phyloP scores from a whole-genome alignment of 495 filamentous ascomycete species.

The Clohesyomyces aquaticus region DNA sequence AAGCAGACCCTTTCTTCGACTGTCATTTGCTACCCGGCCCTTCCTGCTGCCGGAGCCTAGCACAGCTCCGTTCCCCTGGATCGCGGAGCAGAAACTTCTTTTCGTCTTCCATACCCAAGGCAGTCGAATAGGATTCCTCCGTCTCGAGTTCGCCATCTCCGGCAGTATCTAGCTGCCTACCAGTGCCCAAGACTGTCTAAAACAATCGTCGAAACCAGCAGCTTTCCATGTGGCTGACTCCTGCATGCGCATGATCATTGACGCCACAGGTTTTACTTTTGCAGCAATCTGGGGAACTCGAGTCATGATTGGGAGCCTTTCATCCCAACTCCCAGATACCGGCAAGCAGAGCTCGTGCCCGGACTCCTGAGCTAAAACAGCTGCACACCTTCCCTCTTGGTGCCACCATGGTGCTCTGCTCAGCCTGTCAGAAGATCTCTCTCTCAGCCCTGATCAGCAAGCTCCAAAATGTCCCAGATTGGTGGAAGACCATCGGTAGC shows the following conservation, averaged over 20 bases:
- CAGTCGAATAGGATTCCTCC: slow-evolving; percentile 12
- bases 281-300: background rate
- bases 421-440: slow-evolving; percentile 15
- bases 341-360: background rate
- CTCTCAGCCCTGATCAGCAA: slow-evolving; percentile 14
- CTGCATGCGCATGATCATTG: slow-evolving; percentile 22
- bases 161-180: background rate
- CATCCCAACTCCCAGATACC: slow-evolving; percentile 7
- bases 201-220: background rate
- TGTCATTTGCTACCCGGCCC: slow-evolving; percentile 1
- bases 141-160: background rate
- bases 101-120: background rate
- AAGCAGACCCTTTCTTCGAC: background rate
- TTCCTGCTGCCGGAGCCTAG: too few relatives aligned
- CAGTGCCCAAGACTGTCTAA: background rate
- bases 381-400: background rate
- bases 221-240: slow-evolving; percentile 6
- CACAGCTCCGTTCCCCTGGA: slow-evolving; percentile 13
- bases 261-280: slow-evolving; percentile 6
- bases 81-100: background rate
- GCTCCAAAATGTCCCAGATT: slow-evolving; percentile 23
- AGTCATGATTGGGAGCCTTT: slow-evolving; percentile 16
- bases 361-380: background rate
- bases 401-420: slow-evolving; percentile 19
- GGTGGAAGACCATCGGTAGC: slow-evolving; percentile 21